A percentile compares a stretch with the other conserved stretches of the same genome.
These are phyloP conservation scores for Huntiella bhutanensis DNA, from an alignment of 2,329 filamentous ascomycete species.

Conservation along the genomic window DNA sequence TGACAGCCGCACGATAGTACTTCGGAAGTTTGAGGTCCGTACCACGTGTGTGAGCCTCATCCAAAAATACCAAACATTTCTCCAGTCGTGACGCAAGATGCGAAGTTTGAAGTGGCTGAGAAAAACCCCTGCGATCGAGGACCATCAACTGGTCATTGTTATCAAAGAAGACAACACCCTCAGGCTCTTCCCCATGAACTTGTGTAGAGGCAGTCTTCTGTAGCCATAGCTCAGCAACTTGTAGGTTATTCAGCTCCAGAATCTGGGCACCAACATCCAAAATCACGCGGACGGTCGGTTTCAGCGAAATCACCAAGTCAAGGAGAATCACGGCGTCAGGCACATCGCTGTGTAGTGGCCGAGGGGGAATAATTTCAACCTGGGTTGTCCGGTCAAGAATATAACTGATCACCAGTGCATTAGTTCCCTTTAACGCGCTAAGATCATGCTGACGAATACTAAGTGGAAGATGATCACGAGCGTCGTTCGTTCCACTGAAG, in stretches of 20 bases:
- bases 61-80: slow-evolving; percentile 45
- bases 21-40: slow-evolving; percentile 45
- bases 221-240: slow-evolving; percentile 37
- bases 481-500: slow-evolving; percentile 54
- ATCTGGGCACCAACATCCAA: slow-evolving; percentile 56
- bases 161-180: slow-evolving; percentile 36
- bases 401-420: slow-evolving; percentile 43
- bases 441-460: slow-evolving; percentile 37
- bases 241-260: slow-evolving; percentile 39
- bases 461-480: slow-evolving; percentile 35
- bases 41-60: slow-evolving; percentile 52
- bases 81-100: slow-evolving; percentile 37
- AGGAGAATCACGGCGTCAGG: slow-evolving; percentile 27
- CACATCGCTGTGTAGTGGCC: neutral
- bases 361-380: slow-evolving; percentile 17
- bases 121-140: slow-evolving; percentile 25
- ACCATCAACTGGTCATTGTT: slow-evolving; percentile 35
- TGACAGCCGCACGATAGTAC: slow-evolving; percentile 44
- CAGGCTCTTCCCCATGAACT: neutral
- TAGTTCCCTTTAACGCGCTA: slow-evolving; percentile 38
- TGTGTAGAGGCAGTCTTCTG: slow-evolving; percentile 8
- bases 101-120: slow-evolving; percentile 35
- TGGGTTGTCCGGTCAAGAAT: slow-evolving; percentile 37
- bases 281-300: slow-evolving; percentile 33
- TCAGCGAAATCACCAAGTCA: slow-evolving; percentile 20